A percentile compares a stretch with the other conserved stretches of the same genome.
phyloP scores from a whole-genome alignment of 257 asterid genomes.

The Cynanchum wilfordii region DNA sequence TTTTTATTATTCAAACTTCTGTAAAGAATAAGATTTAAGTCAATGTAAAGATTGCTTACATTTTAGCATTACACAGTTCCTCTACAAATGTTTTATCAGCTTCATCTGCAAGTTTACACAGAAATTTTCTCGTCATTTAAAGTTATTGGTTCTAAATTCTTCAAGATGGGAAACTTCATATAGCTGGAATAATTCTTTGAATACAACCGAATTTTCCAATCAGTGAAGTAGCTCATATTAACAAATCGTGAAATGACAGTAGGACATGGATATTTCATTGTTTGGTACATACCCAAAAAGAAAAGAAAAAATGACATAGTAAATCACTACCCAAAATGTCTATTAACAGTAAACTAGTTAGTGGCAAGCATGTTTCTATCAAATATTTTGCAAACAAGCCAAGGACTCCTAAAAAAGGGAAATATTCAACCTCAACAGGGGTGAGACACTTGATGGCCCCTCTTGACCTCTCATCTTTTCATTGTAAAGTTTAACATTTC shows the following conservation, averaged over 20 bases:
- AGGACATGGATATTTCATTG: not conserved
- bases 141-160: not conserved
- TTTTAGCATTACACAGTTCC: conserved; percentile 1
- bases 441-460: not conserved
- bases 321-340: not conserved
- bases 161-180: conserved; percentile 18
- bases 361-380: not conserved
- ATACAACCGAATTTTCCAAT: not conserved
- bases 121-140: conserved; percentile 2
- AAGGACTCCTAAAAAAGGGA: not conserved
- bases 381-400: not conserved
- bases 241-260: not conserved
- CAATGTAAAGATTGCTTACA: conserved; percentile 14
- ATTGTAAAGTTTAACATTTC: too few species aligned
- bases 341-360: not conserved
- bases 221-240: not conserved
- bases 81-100: conserved; percentile 6
- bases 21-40: not conserved
- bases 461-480: not conserved
- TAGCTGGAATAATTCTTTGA: conserved; percentile 29
- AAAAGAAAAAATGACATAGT: not conserved
- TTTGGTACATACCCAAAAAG: not conserved
- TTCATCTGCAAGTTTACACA: conserved; percentile 1
- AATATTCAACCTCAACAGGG: not conserved
- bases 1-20: not conserved